A percentile compares a stretch with the other conserved stretches of the same genome.
Evolutionary conservation across 345 rosid species (phyloP).

Genomic region (Sonneratia caseolaris): DNA sequence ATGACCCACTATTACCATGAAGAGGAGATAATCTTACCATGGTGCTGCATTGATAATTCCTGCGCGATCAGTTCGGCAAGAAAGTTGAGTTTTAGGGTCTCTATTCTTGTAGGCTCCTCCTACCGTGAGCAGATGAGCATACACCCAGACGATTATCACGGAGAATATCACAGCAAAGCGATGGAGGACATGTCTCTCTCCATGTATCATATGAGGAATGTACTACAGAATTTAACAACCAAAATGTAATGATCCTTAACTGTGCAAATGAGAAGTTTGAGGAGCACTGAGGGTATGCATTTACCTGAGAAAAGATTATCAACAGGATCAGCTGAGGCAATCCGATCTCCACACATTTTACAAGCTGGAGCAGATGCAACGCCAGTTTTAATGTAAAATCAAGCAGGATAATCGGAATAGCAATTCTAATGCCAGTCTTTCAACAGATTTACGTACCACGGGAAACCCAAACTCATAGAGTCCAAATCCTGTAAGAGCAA

Average conservation of each 20-base stretch:
- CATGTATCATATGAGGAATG: slow-evolving; percentile 54
- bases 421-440: neutral
- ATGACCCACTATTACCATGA: neutral
- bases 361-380: slow-evolving; percentile 40
- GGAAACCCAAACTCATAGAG: slow-evolving; percentile 91
- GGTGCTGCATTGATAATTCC: slow-evolving; percentile 81
- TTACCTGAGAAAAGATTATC: slow-evolving; percentile 78
- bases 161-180: slow-evolving; percentile 88
- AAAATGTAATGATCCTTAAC: neutral
- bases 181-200: slow-evolving; percentile 57
- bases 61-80: slow-evolving; percentile 85
- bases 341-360: slow-evolving; percentile 89
- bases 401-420: neutral
- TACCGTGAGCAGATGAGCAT: slow-evolving; percentile 85
- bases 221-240: slow-evolving; percentile 34
- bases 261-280: neutral
- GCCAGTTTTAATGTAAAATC: slow-evolving; percentile 6
- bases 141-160: slow-evolving; percentile 77
- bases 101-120: slow-evolving; percentile 85
- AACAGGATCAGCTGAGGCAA: slow-evolving; percentile 73
- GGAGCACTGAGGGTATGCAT: neutral
- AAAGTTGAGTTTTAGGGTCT: slow-evolving; percentile 51
- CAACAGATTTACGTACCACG: slow-evolving; percentile 32
- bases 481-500: slow-evolving; percentile 85
- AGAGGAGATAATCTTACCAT: slow-evolving; percentile 39